phyloP scores from a whole-genome alignment of 345 rosid species.

The Draba incana region DNA sequence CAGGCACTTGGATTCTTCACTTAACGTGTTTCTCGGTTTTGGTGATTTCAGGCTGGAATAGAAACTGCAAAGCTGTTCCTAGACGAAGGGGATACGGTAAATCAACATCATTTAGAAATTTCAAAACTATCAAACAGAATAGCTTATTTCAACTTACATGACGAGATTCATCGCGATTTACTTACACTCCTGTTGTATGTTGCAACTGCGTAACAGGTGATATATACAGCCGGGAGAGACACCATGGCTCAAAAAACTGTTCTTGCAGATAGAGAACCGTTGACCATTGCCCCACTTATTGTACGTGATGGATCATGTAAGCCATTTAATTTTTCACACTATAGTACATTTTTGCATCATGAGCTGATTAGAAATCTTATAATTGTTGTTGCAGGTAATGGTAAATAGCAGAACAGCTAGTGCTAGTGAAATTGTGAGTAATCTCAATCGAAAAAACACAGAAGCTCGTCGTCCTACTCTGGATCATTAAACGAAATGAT shows the following conservation, averaged over 20 bases:
- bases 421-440: slow-evolving; percentile 94
- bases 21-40: slow-evolving; percentile 26
- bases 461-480: slow-evolving; percentile 11
- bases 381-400: slow-evolving; percentile 59
- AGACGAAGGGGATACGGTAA: slow-evolving; percentile 84
- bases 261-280: slow-evolving; percentile 62
- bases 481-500: neutral
- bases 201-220: slow-evolving; percentile 57
- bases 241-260: slow-evolving; percentile 61
- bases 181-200: slow-evolving; percentile 16
- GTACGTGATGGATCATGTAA: slow-evolving; percentile 56
- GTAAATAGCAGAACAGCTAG: slow-evolving; percentile 92
- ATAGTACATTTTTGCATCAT: neutral
- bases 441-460: neutral
- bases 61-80: slow-evolving; percentile 93
- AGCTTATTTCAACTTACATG: slow-evolving; percentile 1
- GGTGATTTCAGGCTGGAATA: slow-evolving; percentile 81
- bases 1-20: neutral
- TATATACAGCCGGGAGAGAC: slow-evolving; percentile 84
- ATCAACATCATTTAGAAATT: slow-evolving; percentile 11
- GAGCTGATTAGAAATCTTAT: slow-evolving; percentile 19
- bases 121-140: neutral
- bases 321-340: slow-evolving; percentile 13
- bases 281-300: slow-evolving; percentile 74
- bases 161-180: neutral